Conservation (phyloP, 2,329 filamentous ascomycete genomes). For the Lachnellula suecica region DNA sequence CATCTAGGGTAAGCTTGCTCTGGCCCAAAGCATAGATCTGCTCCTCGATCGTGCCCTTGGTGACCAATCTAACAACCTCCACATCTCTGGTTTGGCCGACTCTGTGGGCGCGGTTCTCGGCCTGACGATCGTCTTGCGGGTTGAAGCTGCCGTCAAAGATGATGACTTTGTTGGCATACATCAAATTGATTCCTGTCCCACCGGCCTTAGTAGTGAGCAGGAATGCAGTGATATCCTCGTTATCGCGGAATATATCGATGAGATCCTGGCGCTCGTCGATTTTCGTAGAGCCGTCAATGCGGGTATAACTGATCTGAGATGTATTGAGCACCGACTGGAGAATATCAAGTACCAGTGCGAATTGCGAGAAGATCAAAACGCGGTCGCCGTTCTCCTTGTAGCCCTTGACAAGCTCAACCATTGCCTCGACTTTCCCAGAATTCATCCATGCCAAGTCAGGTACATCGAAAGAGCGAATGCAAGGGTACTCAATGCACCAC, state of each 20-base stretch:
- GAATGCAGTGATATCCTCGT: conserved; percentile 81
- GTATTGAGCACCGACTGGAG: conserved; percentile 78
- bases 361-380: conserved; percentile 89
- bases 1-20: conserved; percentile 89
- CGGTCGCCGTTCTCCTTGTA: conserved; percentile 83
- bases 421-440: conserved; percentile 81
- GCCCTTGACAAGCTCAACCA: conserved; percentile 69
- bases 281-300: conserved; percentile 82
- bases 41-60: conserved; percentile 82
- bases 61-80: conserved; percentile 84
- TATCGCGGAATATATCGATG: conserved; percentile 81
- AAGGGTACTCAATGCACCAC: conserved; percentile 60
- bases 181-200: conserved; percentile 95
- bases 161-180: conserved; percentile 94
- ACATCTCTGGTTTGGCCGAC: conserved; percentile 90
- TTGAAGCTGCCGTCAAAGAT: conserved; percentile 98
- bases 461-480: conserved; percentile 55
- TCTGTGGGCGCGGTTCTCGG: conserved; percentile 93
- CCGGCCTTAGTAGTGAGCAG: conserved; percentile 91
- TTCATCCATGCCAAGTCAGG: conserved; percentile 54
- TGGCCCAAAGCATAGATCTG: conserved; percentile 88
- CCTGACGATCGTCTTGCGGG: conserved; percentile 96
- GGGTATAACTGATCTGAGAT: conserved; percentile 72
- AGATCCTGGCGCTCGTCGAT: conserved; percentile 83
- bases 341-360: conserved; percentile 88